phyloP scores from a whole-genome alignment of 768 basidiomycete genomes.

The Pholiota microspora region DNA sequence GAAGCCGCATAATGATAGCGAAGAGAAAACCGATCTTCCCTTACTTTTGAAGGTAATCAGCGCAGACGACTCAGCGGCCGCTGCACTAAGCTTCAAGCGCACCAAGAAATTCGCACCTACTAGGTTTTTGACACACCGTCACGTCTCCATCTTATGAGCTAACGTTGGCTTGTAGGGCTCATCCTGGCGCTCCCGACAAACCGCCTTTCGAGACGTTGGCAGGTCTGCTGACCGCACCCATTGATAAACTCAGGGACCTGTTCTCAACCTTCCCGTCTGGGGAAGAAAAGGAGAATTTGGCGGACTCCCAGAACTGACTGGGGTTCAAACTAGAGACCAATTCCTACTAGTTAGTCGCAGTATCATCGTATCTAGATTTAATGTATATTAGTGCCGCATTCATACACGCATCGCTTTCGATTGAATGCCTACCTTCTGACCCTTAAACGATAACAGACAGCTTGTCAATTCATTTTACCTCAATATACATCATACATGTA shows the following conservation, averaged over 20 bases:
- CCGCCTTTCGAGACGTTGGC: conserved; percentile 62
- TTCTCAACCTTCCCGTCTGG: conserved; percentile 56
- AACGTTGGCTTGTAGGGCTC: conserved; percentile 7
- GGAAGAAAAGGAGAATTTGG: conserved; percentile 40
- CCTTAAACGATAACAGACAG: too few relatives aligned
- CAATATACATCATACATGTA: background rate
- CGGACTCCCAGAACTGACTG: conserved; percentile 8
- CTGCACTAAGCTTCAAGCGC: conserved; percentile 45
- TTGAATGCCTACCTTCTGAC: too few relatives aligned
- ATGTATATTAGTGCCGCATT: too few relatives aligned
- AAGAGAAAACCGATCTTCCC: conserved; percentile 58
- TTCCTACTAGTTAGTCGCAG: background rate
- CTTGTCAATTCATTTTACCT: background rate
- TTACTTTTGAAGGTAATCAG: conserved; percentile 48
- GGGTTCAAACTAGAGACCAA: background rate
- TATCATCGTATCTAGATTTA: too few relatives aligned
- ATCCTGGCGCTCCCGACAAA: conserved; percentile 43
- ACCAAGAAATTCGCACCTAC: conserved; percentile 68
- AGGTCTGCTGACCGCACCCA: conserved; percentile 50
- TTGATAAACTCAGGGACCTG: conserved; percentile 58
- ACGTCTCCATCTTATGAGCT: too few relatives aligned
- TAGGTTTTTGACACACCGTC: conserved; percentile 33
- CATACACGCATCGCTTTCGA: too few relatives aligned
- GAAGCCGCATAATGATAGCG: conserved; percentile 52
- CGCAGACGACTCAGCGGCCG: conserved; percentile 37